Percentiles rank a stretch among this genome's conserved stretches.
phyloP scores from a whole-genome alignment of 2,329 filamentous ascomycete species.

The Colletotrichum australisinense region DNA sequence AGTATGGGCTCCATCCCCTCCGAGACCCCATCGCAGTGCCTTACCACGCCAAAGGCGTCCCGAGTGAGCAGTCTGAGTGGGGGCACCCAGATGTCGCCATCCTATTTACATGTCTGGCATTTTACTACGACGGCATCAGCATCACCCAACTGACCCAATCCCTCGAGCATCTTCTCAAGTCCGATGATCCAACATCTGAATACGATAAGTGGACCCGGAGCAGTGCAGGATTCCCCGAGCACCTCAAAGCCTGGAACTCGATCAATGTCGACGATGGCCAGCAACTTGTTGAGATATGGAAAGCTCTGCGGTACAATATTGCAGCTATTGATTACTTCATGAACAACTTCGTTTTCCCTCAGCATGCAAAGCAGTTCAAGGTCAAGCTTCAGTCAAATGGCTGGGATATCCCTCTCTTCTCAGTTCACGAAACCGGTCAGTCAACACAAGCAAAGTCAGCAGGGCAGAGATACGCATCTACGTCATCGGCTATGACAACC shows the following conservation, averaged over 20 bases:
- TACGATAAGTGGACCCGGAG: constrained; percentile 63
- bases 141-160: constrained; percentile 59
- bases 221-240: constrained; percentile 54
- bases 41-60: constrained; percentile 73
- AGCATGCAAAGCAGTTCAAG: constrained; percentile 72
- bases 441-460: neutral
- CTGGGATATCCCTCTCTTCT: constrained; percentile 72
- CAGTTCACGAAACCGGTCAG: constrained; percentile 27
- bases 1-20: constrained; percentile 67
- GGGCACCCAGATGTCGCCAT: constrained; percentile 76
- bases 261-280: constrained; percentile 70
- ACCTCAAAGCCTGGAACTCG: constrained; percentile 62
- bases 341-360: constrained; percentile 73
- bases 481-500: constrained; percentile 59
- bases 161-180: constrained; percentile 62
- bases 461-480: neutral
- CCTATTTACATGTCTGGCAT: constrained; percentile 72
- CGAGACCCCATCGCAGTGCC: constrained; percentile 74
- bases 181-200: constrained; percentile 66
- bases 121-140: constrained; percentile 72
- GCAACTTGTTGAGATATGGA: constrained; percentile 64
- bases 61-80: constrained; percentile 72
- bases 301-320: constrained; percentile 58
- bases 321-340: constrained; percentile 69
- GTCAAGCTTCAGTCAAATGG: constrained; percentile 73